Percentiles rank a stretch among this genome's conserved stretches.
phyloP scores from a whole-genome alignment of 2,329 filamentous ascomycete species.

The Aplosporella prunicola region DNA sequence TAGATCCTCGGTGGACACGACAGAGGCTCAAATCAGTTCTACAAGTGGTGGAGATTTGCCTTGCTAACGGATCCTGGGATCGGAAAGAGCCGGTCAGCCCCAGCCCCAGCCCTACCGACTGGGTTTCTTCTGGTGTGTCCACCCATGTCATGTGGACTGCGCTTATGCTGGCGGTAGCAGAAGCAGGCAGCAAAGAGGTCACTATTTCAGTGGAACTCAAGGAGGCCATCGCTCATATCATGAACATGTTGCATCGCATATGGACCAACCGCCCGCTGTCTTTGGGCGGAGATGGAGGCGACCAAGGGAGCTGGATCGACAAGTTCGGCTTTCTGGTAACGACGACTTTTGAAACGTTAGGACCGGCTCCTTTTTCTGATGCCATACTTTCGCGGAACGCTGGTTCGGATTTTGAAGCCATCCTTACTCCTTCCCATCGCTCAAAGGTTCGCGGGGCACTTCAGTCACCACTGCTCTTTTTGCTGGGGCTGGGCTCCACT shows the following conservation, averaged over 20 bases:
- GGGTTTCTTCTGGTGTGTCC: too few relatives aligned
- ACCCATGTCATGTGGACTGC: conserved; percentile 51
- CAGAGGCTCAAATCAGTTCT: conserved; percentile 60
- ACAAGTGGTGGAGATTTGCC: conserved; percentile 45
- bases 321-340: conserved; percentile 44
- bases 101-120: conserved; percentile 18
- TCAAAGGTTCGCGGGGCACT: conserved; percentile 37
- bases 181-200: conserved; percentile 74
- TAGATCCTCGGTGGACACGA: conserved; percentile 83
- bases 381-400: conserved; percentile 45
- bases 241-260: conserved; percentile 58
- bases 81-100: conserved; percentile 2
- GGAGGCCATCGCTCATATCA: conserved; percentile 62
- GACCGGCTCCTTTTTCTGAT: conserved; percentile 41
- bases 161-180: conserved; percentile 53
- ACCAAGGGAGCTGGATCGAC: conserved; percentile 36
- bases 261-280: conserved; percentile 50
- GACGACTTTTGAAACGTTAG: conserved; percentile 42
- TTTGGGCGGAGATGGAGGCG: conserved; percentile 20
- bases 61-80: conserved; percentile 41
- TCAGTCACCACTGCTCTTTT: conserved; percentile 52
- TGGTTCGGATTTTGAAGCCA: conserved; percentile 50
- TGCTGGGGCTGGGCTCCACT: background rate
- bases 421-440: conserved; percentile 57
- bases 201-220: conserved; percentile 79